Evolutionary conservation across 1,139 yeast species (phyloP).

Genomic region (Sugiyamaella paludigena): DNA sequence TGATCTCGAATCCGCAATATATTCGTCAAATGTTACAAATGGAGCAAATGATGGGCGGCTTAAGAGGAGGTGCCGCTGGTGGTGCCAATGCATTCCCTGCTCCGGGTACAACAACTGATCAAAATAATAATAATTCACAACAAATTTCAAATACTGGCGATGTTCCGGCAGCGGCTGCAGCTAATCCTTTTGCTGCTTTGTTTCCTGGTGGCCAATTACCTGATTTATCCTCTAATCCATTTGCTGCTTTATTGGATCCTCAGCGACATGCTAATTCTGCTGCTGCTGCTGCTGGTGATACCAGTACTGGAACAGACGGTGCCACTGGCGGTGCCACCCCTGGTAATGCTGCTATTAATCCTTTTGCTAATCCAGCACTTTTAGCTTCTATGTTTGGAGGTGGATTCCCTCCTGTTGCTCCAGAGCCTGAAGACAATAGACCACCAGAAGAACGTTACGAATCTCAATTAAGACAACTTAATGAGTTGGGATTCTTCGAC

Average conservation of each 20-base stretch:
- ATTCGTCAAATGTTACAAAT: constrained; percentile 79
- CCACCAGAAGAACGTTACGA: constrained; percentile 97
- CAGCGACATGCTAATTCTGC: constrained; percentile 11
- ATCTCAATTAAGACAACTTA: constrained; percentile 83
- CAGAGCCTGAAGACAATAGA: constrained; percentile 61
- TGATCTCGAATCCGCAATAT: constrained; percentile 50
- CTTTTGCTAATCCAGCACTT: constrained; percentile 26
- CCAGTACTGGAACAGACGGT: constrained; percentile 15
- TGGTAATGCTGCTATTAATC: constrained; percentile 13
- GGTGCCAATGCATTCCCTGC: constrained; percentile 48
- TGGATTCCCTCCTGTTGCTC: constrained; percentile 20
- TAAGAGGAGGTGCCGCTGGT: constrained; percentile 22
- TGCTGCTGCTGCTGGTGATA: constrained; percentile 18
- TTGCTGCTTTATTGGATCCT: constrained; percentile 22
- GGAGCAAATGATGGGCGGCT: constrained; percentile 52
- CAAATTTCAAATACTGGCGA: constrained; percentile 19
- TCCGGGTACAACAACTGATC: constrained; percentile 40
- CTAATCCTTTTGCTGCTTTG: constrained; percentile 32
- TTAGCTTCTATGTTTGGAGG: constrained; percentile 28
- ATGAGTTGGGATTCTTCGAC: constrained; percentile 94
- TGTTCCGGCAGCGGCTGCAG: constrained; percentile 21
- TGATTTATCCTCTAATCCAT: constrained; percentile 27
- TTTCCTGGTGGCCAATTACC: constrained; percentile 33
- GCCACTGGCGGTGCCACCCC: too few relatives aligned
- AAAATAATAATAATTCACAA: constrained; percentile 13